Evolutionary conservation across 441 rosid species (phyloP), one percentile per base, ranked within the genome.

Genomic region (Pelargonium australe): DNA sequence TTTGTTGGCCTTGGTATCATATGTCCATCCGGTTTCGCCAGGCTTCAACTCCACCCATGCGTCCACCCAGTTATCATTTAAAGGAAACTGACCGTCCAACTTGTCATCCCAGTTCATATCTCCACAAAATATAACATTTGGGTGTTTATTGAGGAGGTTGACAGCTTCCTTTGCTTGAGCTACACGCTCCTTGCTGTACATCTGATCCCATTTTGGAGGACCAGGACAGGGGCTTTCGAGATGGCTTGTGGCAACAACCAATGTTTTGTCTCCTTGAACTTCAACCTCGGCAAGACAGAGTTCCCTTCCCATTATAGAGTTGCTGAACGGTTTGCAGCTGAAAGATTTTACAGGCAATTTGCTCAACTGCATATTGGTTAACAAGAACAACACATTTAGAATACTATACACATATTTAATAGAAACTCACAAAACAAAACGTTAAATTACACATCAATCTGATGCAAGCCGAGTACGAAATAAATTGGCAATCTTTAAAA

Each of bases 101-200:
- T 87, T 87, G 73, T 91, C 96, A 65, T 88, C 91, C 99, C 99
- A 94, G 78, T 91, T 94, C 95, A 89, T 88, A 78, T 94, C 99
- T 69, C 99, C 99, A 11, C 89, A 84, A 45, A 89, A 91, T 55
- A 94, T 72, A 75, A 85, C 97, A 68, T 94, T 91, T 12, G 78
- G 75, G 58, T 86, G 74, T 70, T 81, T 78, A 74, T 75, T 69
- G 25, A 94, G 94, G 70, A 75, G 47, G 68, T 73, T 71, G 19
- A 82, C 72, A 5, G 90, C 89, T 69, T 85, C 89, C 12, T 80
- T 80, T 0, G 95, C 99, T 80, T 94, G 99, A 40, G 70, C 82
- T 12, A 87, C 88, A 14, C 96, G 96, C 70, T 94, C 96, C 80
- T 80, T 78, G 82, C 99, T 89, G 81, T 61, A 94, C 99, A 91